phyloP scores from a whole-genome alignment of 2,329 filamentous ascomycete species.

The Fusarium sp. region DNA sequence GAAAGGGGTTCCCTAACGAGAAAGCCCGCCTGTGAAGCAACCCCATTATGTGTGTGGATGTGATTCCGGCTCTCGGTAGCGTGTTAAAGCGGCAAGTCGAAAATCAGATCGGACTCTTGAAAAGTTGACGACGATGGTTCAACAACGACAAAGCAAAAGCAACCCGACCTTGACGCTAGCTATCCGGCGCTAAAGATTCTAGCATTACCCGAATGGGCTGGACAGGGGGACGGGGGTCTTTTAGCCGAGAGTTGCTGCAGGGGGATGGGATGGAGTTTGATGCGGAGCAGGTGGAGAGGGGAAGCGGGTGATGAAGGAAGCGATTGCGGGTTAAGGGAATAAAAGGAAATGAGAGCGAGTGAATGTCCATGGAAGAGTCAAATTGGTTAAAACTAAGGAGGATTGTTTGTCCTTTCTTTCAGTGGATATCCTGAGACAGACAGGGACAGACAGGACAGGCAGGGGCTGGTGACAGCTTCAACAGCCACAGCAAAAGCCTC shows the following conservation, averaged over 20 bases:
- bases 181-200: not conserved
- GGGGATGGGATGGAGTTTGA: not conserved
- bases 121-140: not conserved
- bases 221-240: not conserved
- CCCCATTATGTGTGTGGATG: slow-evolving; percentile 22
- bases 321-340: not conserved
- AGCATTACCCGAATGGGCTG: not conserved
- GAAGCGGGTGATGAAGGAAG: not conserved
- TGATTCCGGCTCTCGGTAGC: not conserved
- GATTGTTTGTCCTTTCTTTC: not conserved
- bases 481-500: not conserved
- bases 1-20: slow-evolving; percentile 2
- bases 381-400: not conserved
- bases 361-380: not conserved
- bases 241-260: not conserved
- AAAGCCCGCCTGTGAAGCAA: slow-evolving; percentile 4
- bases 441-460: not conserved
- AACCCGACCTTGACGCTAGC: not conserved
- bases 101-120: not conserved
- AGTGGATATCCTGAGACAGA: not conserved
- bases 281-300: slow-evolving; percentile 1
- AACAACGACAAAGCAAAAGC: not conserved
- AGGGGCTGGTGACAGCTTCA: not conserved
- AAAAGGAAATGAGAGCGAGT: not conserved
- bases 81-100: not conserved